Percentiles rank a stretch among this genome's conserved stretches.
Evolutionary conservation across 176 grass and related monocot species (phyloP).

Genomic region (Oryza glumipatula): DNA sequence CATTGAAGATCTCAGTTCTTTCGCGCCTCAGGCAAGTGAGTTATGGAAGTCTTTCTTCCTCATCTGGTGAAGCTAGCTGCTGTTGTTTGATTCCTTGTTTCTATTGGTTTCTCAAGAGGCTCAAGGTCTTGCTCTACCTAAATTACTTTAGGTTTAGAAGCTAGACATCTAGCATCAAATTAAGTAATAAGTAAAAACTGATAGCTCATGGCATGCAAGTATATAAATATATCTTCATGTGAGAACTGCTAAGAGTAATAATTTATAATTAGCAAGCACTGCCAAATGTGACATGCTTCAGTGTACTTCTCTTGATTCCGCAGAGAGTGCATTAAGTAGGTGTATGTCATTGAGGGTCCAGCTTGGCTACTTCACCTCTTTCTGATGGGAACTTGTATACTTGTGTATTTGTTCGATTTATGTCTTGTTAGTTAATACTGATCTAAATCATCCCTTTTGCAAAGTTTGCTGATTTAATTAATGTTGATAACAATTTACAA

Average conservation of each 20-base stretch:
- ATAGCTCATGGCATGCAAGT: background rate
- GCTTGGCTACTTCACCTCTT: background rate
- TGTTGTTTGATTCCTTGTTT: no score
- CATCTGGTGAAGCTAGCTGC: no score
- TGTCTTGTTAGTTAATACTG: background rate
- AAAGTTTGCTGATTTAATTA: background rate
- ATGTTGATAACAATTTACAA: background rate
- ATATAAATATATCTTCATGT: background rate
- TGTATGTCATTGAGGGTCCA: background rate
- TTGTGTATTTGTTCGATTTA: background rate
- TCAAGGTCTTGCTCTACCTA: no score
- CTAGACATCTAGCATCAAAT: background rate
- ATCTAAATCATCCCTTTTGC: background rate
- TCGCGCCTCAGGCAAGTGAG: no score
- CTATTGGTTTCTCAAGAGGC: no score
- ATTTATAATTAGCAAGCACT: background rate
- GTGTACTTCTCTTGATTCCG: background rate
- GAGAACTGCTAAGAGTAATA: background rate
- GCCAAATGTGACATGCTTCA: background rate
- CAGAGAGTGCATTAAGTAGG: background rate
- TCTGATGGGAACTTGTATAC: background rate
- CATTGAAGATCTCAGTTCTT: no score
- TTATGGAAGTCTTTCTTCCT: no score
- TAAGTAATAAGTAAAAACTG: background rate
- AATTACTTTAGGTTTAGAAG: background rate